Conservation (phyloP, 1,284 basidiomycete species). For the Sporisorium scitamineum region DNA sequence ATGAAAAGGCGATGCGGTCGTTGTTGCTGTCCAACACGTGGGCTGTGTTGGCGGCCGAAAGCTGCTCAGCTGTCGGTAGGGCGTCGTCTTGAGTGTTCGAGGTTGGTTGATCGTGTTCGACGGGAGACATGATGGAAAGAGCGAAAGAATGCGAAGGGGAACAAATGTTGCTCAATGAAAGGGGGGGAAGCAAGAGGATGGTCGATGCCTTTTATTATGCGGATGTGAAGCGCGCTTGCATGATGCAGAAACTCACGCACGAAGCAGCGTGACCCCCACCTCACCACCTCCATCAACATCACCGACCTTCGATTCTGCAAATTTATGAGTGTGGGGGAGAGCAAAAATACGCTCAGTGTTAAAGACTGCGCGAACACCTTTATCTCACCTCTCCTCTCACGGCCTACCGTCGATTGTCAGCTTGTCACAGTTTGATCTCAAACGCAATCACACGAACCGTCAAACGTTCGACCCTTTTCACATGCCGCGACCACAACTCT, state of each 20-base stretch:
- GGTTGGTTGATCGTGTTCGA: not conserved
- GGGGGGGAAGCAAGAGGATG: not conserved
- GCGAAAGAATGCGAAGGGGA: not conserved
- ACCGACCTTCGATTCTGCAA: not conserved
- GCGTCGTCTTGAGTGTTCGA: slow-evolving; percentile 22
- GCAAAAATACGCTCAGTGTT: slow-evolving; percentile 2
- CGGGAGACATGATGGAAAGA: slow-evolving; percentile 21
- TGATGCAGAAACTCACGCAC: not conserved
- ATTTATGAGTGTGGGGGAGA: not conserved
- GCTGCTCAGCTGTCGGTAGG: slow-evolving; percentile 26
- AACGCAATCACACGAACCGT: not conserved
- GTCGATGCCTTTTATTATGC: slow-evolving; percentile 2
- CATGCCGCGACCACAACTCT: not conserved
- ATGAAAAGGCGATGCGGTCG: slow-evolving; percentile 17
- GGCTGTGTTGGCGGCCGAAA: slow-evolving; percentile 24
- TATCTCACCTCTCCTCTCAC: not conserved
- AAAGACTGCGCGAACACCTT: not conserved
- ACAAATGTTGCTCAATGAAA: not conserved
- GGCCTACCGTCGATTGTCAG: not conserved
- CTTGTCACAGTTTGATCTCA: not conserved
- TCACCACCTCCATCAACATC: too few species aligned
- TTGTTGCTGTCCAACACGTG: slow-evolving; percentile 20
- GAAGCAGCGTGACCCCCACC: too few species aligned
- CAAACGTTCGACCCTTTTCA: not conserved
- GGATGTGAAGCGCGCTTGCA: slow-evolving; percentile 20